These are phyloP conservation scores for Rhodomyrtus psidioides DNA, from an alignment of 441 rosid genomes.

Conservation along the genomic window DNA sequence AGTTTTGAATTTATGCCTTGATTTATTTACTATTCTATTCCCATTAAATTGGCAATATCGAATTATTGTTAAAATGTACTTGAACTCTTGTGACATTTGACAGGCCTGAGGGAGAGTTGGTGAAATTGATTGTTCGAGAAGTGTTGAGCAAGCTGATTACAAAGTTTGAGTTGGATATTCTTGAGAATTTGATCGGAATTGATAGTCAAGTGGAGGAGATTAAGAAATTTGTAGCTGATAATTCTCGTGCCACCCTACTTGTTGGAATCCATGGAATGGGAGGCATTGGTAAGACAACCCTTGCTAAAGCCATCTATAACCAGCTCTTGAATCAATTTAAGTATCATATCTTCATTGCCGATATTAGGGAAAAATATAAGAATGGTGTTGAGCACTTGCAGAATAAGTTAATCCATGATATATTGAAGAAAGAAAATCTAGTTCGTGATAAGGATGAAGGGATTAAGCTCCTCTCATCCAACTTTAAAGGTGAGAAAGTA, in stretches of 20 bases:
- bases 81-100: too few species aligned
- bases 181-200: too few species aligned
- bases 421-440: rapidly evolving
- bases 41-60: too few species aligned
- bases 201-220: too few species aligned
- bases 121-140: too few species aligned
- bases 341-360: not conserved
- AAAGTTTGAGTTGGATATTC: too few species aligned
- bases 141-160: too few species aligned
- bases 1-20: not conserved
- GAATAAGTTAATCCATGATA: not conserved
- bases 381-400: rapidly evolving
- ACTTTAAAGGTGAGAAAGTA: rapidly evolving
- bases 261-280: not conserved
- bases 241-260: not conserved
- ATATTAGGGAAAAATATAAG: not conserved
- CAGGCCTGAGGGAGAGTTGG: too few species aligned
- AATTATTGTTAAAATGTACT: too few species aligned
- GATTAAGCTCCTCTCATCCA: not conserved
- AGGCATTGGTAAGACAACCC: not conserved
- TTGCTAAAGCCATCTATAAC: not conserved
- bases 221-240: not conserved
- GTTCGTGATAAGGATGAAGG: not conserved
- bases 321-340: not conserved
- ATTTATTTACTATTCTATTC: too few species aligned